Base-by-base conservation (phyloP, 768 basidiomycete genomes). In the Hebeloma cylindrosporum region DNA sequence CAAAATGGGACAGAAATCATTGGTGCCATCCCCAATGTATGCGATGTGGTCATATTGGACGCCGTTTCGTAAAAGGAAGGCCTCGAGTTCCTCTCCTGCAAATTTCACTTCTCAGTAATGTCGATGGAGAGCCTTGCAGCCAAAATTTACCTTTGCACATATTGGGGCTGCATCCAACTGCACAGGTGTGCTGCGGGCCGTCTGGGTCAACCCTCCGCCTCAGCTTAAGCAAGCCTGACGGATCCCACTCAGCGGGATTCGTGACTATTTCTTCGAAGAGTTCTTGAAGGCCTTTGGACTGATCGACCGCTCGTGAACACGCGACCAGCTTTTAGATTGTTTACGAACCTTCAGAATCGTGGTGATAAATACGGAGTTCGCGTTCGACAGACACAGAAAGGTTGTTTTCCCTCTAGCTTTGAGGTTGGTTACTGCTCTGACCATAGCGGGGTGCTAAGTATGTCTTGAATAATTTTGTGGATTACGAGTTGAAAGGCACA, bases 1-100 rank as follows among this genome's bases (percentile, higher is more conserved):
- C 33, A 97, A 69, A 42, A 92, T 75, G 3, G 95, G 93, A 62
- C 96, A 99, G 61, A 93, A 95, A 63, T 99, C 96, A 63, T 98
- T 98, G 11, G 77, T 73, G 1, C 96, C 96, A 57, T 99, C 96
- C 11, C 96, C 96, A 48, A 98, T 75, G 62, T 96, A 99, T 32
- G 89, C 73, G 53, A 96, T 72, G 27, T 86, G 80, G 49, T 93
- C 88, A 58, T 75, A 97, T 1, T 69, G 60, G 11, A 76, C 70
- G 7, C 73, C 71, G 47, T 85, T 72, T 32, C 82, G 69, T 2
- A 70, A 67, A 37, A 95, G 73, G 68, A 88, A 97, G 1, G 81
- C 82, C 7, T 84, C 79, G n/a, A 99, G 75, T 61, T 99, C 96
- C 50, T 90, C 85, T n/a, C 95, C 94, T 93, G 54, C 3, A 23